Conservation (phyloP, 192 early-diverging fungal species). For the Lunasporangiospora selenospora region DNA sequence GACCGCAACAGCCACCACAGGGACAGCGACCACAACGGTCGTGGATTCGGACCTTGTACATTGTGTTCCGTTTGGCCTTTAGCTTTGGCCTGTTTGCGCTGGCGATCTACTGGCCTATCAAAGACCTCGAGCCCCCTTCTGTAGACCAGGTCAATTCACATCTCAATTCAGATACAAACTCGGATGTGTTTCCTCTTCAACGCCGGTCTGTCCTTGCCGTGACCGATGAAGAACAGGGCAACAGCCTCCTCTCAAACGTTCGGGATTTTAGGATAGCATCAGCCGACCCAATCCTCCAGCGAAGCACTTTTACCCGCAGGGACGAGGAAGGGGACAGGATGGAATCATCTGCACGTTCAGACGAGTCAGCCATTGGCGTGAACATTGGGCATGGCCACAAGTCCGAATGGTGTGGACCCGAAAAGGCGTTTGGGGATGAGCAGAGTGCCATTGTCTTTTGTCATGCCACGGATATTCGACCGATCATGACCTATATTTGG, state of each 20-base stretch:
- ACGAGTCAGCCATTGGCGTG: background rate
- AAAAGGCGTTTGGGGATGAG: conserved; percentile 36
- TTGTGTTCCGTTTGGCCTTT: conserved; percentile 6
- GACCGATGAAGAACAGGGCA: background rate
- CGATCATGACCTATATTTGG: conserved; percentile 29
- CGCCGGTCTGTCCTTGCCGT: background rate
- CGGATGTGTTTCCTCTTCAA: background rate
- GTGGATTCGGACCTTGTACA: too few species aligned
- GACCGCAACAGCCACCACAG: too few species aligned
- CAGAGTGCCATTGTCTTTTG: conserved; percentile 34
- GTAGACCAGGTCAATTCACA: conserved; percentile 6
- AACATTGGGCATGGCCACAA: background rate
- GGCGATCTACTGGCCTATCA: conserved; percentile 40
- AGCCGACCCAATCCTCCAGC: too few species aligned
- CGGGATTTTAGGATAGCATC: too few species aligned
- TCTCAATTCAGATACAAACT: conserved; percentile 6
- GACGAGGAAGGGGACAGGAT: background rate
- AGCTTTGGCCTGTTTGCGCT: conserved; percentile 17
- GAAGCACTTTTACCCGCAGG: too few species aligned
- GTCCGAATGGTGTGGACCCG: conserved; percentile 10
- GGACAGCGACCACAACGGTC: too few species aligned
- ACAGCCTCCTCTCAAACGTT: too few species aligned
- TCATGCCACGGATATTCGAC: conserved; percentile 18
- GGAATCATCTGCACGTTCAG: background rate
- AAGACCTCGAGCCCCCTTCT: too few species aligned